A percentile compares a stretch with the other conserved stretches of the same genome.
These are phyloP conservation scores for Talaromyces sp. DNA, from an alignment of 2,329 filamentous ascomycete species.

Conservation along the genomic window DNA sequence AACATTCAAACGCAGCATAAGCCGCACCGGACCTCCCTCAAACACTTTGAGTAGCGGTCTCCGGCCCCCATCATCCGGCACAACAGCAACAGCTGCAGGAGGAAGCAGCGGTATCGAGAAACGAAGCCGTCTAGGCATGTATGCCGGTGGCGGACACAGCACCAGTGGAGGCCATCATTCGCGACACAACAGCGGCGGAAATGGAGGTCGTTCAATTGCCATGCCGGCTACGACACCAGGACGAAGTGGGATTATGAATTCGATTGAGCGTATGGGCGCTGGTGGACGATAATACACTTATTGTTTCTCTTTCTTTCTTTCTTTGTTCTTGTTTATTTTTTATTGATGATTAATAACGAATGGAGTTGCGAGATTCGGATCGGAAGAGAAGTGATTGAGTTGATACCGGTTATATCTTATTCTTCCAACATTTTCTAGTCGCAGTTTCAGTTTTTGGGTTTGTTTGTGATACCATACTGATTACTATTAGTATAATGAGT, in stretches of 20 bases:
- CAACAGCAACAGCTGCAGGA: conserved; percentile 14
- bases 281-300: conserved; percentile 19
- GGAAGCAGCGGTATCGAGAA: conserved; percentile 29
- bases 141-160: conserved; percentile 15
- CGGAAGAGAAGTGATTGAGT: background rate
- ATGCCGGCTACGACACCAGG: conserved; percentile 35
- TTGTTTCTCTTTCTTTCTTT: background rate
- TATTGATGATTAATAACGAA: background rate
- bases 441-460: background rate
- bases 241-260: conserved; percentile 75
- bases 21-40: conserved; percentile 20
- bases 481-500: conserved; percentile 3
- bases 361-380: background rate
- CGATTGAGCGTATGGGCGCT: conserved; percentile 83
- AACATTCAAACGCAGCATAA: conserved; percentile 17
- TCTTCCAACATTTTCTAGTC: background rate
- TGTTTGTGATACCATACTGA: conserved; percentile 3
- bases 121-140: conserved; percentile 29
- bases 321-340: background rate
- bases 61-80: conserved; percentile 29
- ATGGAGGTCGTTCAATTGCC: conserved; percentile 32
- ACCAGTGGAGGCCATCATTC: conserved; percentile 26
- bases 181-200: conserved; percentile 37
- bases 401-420: background rate
- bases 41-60: conserved; percentile 25